phyloP scores from a whole-genome alignment of 768 basidiomycete species.

The Calocybe gangraenosa region DNA sequence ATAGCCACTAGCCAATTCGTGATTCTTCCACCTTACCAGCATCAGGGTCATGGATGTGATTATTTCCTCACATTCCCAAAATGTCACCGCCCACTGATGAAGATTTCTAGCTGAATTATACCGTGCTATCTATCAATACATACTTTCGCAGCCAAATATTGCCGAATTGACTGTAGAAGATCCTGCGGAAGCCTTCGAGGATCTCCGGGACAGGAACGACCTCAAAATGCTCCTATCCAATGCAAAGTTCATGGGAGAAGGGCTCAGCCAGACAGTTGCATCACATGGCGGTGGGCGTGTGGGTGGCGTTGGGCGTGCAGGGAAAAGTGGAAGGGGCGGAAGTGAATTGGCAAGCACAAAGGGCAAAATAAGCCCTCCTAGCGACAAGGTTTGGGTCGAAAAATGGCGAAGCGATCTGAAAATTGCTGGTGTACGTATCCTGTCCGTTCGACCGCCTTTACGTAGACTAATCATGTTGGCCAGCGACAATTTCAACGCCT shows the following conservation, averaged over 20 bases:
- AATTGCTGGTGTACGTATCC: constrained; percentile 70
- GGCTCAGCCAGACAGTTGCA: constrained; percentile 42
- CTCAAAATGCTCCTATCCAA: constrained; percentile 69
- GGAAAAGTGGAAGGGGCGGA: constrained; percentile 33
- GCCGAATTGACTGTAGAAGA: constrained; percentile 98
- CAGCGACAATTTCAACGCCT: constrained; percentile 94
- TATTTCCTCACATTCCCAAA: constrained; percentile 3
- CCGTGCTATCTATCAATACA: constrained; percentile 76
- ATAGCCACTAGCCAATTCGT: constrained; percentile 80
- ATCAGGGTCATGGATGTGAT: constrained; percentile 87
- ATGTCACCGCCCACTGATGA: background rate
- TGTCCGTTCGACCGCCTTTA: background rate
- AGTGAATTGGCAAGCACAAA: constrained; percentile 19
- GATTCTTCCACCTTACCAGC: constrained; percentile 87
- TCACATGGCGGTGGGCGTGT: constrained; percentile 51
- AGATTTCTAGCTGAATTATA: constrained; percentile 72
- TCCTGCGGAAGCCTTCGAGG: constrained; percentile 96
- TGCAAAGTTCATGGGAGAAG: constrained; percentile 67
- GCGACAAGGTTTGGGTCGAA: constrained; percentile 73
- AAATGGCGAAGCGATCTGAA: constrained; percentile 80
- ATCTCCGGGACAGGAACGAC: constrained; percentile 90
- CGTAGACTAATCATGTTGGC: constrained; percentile 4
- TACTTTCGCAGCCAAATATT: constrained; percentile 59
- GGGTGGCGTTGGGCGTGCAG: constrained; percentile 38
- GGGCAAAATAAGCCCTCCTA: constrained; percentile 75